These are phyloP conservation scores for Boletellus ananas DNA, from an alignment of 768 basidiomycete species.

Conservation along the genomic window DNA sequence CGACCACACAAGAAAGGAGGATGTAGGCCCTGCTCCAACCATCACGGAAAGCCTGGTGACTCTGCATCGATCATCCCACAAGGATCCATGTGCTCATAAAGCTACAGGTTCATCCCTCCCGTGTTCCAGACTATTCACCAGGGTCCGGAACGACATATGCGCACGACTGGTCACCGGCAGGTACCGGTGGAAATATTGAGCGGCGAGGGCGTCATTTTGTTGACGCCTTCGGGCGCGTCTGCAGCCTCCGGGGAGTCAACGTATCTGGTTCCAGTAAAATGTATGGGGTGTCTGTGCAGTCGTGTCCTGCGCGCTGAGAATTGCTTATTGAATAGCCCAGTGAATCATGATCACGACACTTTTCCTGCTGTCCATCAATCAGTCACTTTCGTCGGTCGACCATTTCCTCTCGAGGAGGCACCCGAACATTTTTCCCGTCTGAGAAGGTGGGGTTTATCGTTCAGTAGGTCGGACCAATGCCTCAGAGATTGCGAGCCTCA, in stretches of 20 bases:
- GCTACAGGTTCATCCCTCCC: conserved; percentile 45
- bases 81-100: background rate
- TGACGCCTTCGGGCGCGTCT: conserved; percentile 75
- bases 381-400: conserved; percentile 85
- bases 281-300: conserved; percentile 35
- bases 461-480: conserved; percentile 51
- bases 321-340: conserved; percentile 45
- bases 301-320: conserved; percentile 13
- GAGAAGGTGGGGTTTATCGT: conserved; percentile 83
- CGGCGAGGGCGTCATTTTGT: conserved; percentile 78
- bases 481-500: background rate
- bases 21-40: background rate
- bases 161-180: conserved; percentile 65
- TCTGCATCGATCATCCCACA: background rate
- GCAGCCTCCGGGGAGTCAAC: conserved; percentile 81
- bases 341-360: conserved; percentile 58
- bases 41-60: conserved; percentile 4
- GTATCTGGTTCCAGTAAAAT: conserved; percentile 79
- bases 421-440: conserved; percentile 78
- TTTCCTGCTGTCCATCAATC: conserved; percentile 63
- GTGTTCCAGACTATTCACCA: conserved; percentile 39
- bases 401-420: conserved; percentile 88
- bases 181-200: conserved; percentile 53
- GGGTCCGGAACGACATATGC: conserved; percentile 54
- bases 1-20: conserved; percentile 17